phyloP scores from a whole-genome alignment of 768 basidiomycete species.

The Butyriboletus loyo region DNA sequence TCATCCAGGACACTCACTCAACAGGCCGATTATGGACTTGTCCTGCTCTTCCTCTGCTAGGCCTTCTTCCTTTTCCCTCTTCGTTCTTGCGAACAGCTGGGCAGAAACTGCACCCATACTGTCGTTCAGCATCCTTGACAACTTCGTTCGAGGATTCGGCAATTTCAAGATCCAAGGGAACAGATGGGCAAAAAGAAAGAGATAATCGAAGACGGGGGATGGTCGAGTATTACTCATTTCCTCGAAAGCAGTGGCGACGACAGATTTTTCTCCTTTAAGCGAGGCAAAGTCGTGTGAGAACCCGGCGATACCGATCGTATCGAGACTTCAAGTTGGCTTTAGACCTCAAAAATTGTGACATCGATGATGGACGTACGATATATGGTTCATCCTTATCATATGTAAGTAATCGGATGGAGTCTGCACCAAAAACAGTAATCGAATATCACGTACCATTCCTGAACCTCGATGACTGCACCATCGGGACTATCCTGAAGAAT shows the following conservation, averaged over 20 bases:
- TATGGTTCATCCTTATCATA: conserved; percentile 40
- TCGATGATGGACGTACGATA: conserved; percentile 35
- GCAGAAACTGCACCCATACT: conserved; percentile 34
- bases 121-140: conserved; percentile 27
- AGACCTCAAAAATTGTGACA: not conserved
- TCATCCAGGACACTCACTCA: conserved; percentile 26
- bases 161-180: conserved; percentile 33
- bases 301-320: conserved; percentile 42
- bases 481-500: conserved; percentile 22
- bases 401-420: not conserved
- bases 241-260: conserved; percentile 18
- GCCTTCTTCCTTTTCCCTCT: conserved; percentile 31
- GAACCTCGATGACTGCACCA: conserved; percentile 43
- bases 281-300: conserved; percentile 48
- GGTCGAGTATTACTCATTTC: conserved; percentile 23
- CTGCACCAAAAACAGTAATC: not conserved
- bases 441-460: conserved; percentile 37
- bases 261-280: conserved; percentile 32
- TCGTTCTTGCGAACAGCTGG: conserved; percentile 31
- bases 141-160: conserved; percentile 29
- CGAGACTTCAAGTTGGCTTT: conserved; percentile 29
- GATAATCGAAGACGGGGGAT: conserved; percentile 15
- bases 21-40: conserved; percentile 37
- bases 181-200: conserved; percentile 26
- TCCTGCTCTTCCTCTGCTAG: conserved; percentile 29